These are phyloP conservation scores for Exsudoporus floridanus DNA, from an alignment of 1,284 basidiomycete genomes.

Conservation along the genomic window DNA sequence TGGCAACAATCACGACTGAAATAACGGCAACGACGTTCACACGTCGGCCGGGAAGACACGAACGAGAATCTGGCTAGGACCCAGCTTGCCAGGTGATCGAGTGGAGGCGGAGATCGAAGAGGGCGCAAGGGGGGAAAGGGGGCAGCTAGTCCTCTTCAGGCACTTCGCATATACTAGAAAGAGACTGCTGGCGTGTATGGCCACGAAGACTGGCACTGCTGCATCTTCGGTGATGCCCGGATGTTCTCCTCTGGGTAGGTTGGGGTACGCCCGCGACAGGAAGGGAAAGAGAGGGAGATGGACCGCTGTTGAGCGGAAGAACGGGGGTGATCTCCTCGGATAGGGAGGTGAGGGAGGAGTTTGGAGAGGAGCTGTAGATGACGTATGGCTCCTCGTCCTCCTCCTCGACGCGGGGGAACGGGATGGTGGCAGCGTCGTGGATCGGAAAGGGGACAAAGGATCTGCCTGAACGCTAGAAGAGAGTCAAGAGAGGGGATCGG, in stretches of 20 bases:
- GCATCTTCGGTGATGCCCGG: constrained; percentile 32
- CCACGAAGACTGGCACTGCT: constrained; percentile 36
- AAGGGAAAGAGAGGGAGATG: constrained; percentile 10
- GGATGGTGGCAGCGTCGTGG: constrained; percentile 18
- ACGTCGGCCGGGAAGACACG: constrained; percentile 17
- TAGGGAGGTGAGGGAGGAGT: constrained; percentile 35
- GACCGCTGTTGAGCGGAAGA: constrained; percentile 20
- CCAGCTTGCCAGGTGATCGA: constrained; percentile 26
- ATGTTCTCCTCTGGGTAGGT: constrained; percentile 18
- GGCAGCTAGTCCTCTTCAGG: constrained; percentile 32
- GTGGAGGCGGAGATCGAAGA: neutral
- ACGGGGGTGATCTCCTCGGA: constrained; percentile 34
- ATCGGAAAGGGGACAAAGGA: constrained; percentile 13
- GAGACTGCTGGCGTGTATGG: constrained; percentile 34
- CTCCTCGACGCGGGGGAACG: constrained; percentile 32
- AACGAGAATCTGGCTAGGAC: constrained; percentile 20
- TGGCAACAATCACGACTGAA: constrained; percentile 21
- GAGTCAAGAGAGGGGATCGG: neutral
- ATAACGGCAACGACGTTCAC: constrained; percentile 15
- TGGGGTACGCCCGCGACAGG: constrained; percentile 10
- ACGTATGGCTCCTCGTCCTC: constrained; percentile 36
- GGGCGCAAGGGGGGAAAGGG: neutral
- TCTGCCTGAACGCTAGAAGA: constrained; percentile 15
- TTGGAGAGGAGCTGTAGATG: constrained; percentile 38
- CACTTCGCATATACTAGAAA: constrained; percentile 36